Evolutionary conservation across 495 filamentous ascomycete species (phyloP).

Genomic region (Xylaria grammica): DNA sequence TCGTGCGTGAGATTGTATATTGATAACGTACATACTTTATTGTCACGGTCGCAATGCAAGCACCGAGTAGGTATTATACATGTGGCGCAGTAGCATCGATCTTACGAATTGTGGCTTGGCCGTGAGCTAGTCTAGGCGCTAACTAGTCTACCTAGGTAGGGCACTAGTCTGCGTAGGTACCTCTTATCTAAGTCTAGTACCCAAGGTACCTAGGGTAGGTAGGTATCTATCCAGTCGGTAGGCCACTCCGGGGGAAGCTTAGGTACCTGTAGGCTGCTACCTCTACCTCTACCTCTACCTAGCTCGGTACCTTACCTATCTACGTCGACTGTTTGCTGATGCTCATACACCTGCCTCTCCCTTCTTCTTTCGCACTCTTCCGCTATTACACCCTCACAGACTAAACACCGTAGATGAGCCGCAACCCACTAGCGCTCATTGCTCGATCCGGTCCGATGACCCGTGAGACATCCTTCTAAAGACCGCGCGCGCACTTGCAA

Average conservation of each 20-base stretch:
- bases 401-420: constrained; percentile 9
- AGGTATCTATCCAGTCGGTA: too few species aligned
- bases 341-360: not conserved
- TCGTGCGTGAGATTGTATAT: too few species aligned
- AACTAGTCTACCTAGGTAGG: too few species aligned
- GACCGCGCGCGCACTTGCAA: constrained; percentile 20
- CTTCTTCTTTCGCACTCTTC: not conserved
- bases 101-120: not conserved
- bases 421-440: constrained; percentile 13
- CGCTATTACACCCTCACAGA: not conserved
- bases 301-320: not conserved
- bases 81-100: not conserved
- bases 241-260: not conserved
- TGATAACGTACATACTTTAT: too few species aligned
- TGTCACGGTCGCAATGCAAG: too few species aligned
- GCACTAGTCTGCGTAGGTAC: too few species aligned
- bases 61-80: not conserved
- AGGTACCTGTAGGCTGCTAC: not conserved
- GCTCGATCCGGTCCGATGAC: constrained; percentile 16
- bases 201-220: too few species aligned
- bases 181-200: too few species aligned
- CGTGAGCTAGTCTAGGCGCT: not conserved
- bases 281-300: not conserved
- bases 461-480: constrained; percentile 4
- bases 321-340: not conserved